Evolutionary conservation across 805 yeast species (phyloP).

Genomic region (Starmerella sirachaensis): DNA sequence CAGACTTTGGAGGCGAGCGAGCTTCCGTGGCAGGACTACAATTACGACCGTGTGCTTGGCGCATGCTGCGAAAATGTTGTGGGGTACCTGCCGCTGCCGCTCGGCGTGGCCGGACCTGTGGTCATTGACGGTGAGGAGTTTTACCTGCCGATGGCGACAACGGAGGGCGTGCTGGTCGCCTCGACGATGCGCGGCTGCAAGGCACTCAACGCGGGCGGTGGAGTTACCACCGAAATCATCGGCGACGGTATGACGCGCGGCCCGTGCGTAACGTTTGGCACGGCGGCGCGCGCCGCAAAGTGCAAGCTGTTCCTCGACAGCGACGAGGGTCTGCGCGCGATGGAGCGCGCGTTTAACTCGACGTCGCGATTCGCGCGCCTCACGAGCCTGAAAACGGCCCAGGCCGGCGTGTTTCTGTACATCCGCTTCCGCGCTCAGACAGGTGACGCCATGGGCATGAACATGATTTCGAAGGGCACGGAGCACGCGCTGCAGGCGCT

Average conservation of each 20-base stretch:
- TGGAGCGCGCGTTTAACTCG: conserved; percentile 86
- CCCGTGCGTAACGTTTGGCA: conserved; percentile 86
- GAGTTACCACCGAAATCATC: conserved; percentile 81
- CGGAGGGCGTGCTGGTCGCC: conserved; percentile 97
- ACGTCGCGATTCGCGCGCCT: conserved; percentile 95
- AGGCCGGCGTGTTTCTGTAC: conserved; percentile 82
- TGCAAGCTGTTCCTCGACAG: conserved; percentile 94
- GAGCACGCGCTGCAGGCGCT: conserved; percentile 74
- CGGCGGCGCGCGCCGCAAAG: conserved; percentile 77
- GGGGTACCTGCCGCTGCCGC: conserved; percentile 92
- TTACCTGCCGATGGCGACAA: conserved; percentile 97
- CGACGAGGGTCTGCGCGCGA: conserved; percentile 72
- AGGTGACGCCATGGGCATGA: conserved; percentile 99
- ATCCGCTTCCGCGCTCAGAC: conserved; percentile 96
- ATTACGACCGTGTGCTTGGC: conserved; percentile 91
- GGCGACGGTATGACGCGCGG: conserved; percentile 99
- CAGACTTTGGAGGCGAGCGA: conserved; percentile 60
- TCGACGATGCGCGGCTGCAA: conserved; percentile 99
- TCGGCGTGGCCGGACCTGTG: conserved; percentile 96
- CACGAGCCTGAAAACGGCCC: conserved; percentile 79
- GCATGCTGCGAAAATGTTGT: conserved; percentile 98
- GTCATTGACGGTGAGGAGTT: conserved; percentile 76
- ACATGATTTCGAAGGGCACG: conserved; percentile 98
- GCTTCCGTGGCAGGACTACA: conserved; percentile 73
- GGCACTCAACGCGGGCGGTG: conserved; percentile 95